Evolutionary conservation across 2,329 filamentous ascomycete genomes (phyloP).

Genomic region (Pestalotiopsis sp.): DNA sequence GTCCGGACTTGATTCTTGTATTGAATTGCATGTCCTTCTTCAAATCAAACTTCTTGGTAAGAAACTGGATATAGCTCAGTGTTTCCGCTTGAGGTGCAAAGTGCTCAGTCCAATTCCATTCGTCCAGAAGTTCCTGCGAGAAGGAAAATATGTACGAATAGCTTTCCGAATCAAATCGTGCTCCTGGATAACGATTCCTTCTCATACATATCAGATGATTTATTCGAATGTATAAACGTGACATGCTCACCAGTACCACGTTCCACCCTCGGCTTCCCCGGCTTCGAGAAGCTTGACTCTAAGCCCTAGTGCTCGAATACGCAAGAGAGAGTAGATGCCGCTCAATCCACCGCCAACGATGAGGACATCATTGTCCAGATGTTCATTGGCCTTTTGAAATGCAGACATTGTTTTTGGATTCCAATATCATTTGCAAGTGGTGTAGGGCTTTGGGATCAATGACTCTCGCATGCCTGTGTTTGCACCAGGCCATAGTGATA

Average conservation of each 20-base stretch:
- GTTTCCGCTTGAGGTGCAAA: slow-evolving; percentile 39
- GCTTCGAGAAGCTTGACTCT: not conserved
- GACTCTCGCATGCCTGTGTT: not conserved
- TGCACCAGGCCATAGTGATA: not conserved
- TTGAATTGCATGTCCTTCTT: slow-evolving; percentile 34
- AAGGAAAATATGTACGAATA: slow-evolving; percentile 48
- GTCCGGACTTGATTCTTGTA: slow-evolving; percentile 24
- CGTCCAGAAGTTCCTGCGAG: slow-evolving; percentile 41
- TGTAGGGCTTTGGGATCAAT: not conserved
- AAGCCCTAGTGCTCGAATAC: not conserved
- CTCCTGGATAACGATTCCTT: slow-evolving; percentile 22
- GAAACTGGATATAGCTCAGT: slow-evolving; percentile 39
- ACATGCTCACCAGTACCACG: not conserved
- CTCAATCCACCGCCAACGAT: slow-evolving; percentile 1
- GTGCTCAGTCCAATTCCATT: slow-evolving; percentile 42
- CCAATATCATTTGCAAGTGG: not conserved
- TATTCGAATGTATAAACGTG: not conserved
- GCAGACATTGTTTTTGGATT: not conserved
- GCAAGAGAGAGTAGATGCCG: slow-evolving; percentile 2
- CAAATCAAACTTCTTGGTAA: slow-evolving; percentile 38
- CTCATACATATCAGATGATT: not conserved
- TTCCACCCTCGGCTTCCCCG: slow-evolving; percentile 1
- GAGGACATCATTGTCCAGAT: not conserved
- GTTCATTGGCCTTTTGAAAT: not conserved
- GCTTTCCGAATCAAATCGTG: slow-evolving; percentile 47